A percentile compares a stretch with the other conserved stretches of the same genome.
These are phyloP conservation scores for Neurospora hispaniola DNA, from an alignment of 495 filamentous ascomycete species.

Conservation along the genomic window DNA sequence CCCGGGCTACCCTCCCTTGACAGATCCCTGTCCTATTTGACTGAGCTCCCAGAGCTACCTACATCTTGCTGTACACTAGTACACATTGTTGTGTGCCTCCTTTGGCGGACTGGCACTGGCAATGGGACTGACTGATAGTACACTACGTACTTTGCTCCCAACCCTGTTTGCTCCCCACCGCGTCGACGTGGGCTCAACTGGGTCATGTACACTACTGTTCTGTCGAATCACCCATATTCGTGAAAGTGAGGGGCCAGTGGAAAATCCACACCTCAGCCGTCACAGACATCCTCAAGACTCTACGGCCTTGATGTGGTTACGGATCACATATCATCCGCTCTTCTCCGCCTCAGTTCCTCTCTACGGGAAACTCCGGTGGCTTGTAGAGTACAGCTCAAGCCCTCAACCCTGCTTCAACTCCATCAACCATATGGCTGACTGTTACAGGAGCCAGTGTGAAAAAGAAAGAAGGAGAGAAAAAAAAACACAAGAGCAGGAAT, in stretches of 20 bases:
- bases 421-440: background rate
- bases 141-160: background rate
- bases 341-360: background rate
- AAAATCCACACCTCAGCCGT: background rate
- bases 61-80: background rate
- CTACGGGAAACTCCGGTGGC: background rate
- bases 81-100: background rate
- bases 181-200: background rate
- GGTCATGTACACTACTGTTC: background rate
- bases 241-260: background rate
- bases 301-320: background rate
- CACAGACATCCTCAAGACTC: background rate
- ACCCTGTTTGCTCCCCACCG: background rate
- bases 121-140: background rate
- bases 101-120: background rate
- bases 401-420: background rate
- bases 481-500: background rate
- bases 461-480: background rate
- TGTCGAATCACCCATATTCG: background rate
- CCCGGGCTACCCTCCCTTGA: background rate
- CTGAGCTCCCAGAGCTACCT: background rate
- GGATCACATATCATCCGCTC: background rate
- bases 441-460: background rate
- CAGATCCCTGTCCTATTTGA: background rate
- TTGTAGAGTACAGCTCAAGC: background rate